Conservation (phyloP, 2,329 filamentous ascomycete genomes). For the Didymella arachidicola region DNA sequence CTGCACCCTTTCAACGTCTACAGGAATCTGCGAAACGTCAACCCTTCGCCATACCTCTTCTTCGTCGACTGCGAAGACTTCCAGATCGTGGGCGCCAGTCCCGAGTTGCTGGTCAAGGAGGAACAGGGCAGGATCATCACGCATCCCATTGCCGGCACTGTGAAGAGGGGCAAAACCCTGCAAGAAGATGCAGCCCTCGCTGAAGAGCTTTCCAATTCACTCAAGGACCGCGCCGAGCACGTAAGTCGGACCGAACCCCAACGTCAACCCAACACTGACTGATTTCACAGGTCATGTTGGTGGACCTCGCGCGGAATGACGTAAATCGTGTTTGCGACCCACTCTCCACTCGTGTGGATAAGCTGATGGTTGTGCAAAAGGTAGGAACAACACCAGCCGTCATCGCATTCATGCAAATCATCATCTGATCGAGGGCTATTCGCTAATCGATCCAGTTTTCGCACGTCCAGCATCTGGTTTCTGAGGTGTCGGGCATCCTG, state of each 20-base stretch:
- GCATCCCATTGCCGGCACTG: constrained; percentile 95
- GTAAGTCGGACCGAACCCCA: constrained; percentile 27
- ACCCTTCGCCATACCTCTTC: constrained; percentile 96
- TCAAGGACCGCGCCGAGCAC: constrained; percentile 75
- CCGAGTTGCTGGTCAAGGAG: constrained; percentile 91
- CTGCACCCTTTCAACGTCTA: constrained; percentile 99
- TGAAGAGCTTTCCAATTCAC: constrained; percentile 74
- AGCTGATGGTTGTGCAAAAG: constrained; percentile 76
- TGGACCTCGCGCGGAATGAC: constrained; percentile 95
- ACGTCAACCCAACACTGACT: constrained; percentile 45
- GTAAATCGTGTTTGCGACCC: constrained; percentile 96
- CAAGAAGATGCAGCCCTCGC: constrained; percentile 85
- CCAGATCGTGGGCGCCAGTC: constrained; percentile 93
- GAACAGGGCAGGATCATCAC: constrained; percentile 89
- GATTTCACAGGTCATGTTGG: constrained; percentile 84
- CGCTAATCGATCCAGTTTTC: constrained; percentile 68
- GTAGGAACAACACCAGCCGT: constrained; percentile 27
- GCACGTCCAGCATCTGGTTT: constrained; percentile 96
- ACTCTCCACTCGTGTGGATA: constrained; percentile 85
- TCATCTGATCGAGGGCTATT: constrained; percentile 8
- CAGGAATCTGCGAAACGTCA: constrained; percentile 93
- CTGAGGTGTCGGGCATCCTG: constrained; percentile 91
- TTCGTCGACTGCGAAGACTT: constrained; percentile 92
- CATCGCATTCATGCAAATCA: constrained; percentile 15
- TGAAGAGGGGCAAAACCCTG: constrained; percentile 80